Conservation (phyloP, 129 eudicot species). For the Flaveria brownii region DNA sequence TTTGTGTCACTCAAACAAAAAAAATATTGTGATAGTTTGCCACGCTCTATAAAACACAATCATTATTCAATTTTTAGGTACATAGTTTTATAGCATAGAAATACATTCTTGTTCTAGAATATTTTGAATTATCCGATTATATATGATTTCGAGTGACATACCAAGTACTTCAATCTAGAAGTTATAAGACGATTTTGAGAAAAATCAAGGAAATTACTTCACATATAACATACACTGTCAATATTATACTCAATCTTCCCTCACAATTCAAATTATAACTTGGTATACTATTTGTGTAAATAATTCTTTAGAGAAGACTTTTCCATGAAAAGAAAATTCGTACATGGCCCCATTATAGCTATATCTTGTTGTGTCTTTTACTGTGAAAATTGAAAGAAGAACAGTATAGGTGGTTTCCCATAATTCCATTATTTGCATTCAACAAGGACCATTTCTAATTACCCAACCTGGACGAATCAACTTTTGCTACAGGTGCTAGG, state of each 20-base stretch:
- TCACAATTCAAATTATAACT: not conserved
- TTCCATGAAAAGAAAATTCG: slow-evolving; percentile 16
- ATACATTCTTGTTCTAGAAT: too few relatives aligned
- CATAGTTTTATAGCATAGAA: too few relatives aligned
- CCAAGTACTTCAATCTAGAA: too few relatives aligned
- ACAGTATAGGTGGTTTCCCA: slow-evolving; percentile 15
- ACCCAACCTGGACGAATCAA: slow-evolving; percentile 25
- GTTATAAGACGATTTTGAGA: too few relatives aligned
- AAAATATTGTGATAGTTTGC: too few relatives aligned
- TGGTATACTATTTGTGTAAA: not conserved
- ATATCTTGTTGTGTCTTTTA: slow-evolving; percentile 26
- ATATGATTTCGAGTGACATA: too few relatives aligned
- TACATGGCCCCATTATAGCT: slow-evolving; percentile 12
- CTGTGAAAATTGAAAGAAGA: slow-evolving; percentile 20
- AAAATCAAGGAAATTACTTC: too few relatives aligned
- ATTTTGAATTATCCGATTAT: too few relatives aligned
- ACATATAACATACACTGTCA: not conserved
- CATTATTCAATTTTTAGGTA: too few relatives aligned
- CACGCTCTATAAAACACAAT: too few relatives aligned
- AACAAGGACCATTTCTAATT: slow-evolving; percentile 26
- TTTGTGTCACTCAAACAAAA: too few relatives aligned
- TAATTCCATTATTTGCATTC: slow-evolving; percentile 20
- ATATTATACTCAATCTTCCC: not conserved
- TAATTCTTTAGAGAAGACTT: slow-evolving; percentile 14
- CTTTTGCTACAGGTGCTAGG: slow-evolving; percentile 16